A percentile compares a stretch with the other conserved stretches of the same genome.
Conservation (phyloP, 148 eudicot species). For the Vaccinium vitisidaea region DNA sequence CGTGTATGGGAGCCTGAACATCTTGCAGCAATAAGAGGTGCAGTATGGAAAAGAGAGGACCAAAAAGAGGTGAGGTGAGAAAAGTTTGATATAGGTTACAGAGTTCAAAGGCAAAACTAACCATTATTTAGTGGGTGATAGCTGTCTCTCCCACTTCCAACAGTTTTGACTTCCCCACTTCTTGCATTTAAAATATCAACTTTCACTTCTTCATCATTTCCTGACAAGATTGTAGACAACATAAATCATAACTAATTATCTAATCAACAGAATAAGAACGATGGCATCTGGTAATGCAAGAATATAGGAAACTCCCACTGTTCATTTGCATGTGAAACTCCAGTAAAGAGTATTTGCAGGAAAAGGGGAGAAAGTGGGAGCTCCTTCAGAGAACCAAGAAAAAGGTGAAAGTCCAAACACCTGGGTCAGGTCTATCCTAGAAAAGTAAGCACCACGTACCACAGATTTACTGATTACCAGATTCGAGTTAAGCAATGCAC, state of each 20-base stretch:
- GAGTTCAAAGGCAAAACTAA: constrained; percentile 21
- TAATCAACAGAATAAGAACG: background rate
- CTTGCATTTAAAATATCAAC: constrained; percentile 36
- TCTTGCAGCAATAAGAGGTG: constrained; percentile 6
- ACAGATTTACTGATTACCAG: background rate
- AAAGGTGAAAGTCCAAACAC: background rate
- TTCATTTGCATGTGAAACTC: background rate
- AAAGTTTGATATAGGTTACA: background rate
- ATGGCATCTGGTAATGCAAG: background rate
- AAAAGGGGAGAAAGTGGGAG: background rate
- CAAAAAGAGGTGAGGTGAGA: background rate
- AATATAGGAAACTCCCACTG: background rate
- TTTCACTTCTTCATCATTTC: constrained; percentile 50
- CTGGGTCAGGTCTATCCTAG: background rate
- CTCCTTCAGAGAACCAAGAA: background rate
- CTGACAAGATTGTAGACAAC: constrained; percentile 24
- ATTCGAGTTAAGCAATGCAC: background rate
- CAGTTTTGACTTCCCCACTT: constrained; percentile 35
- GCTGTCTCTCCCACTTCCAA: constrained; percentile 44
- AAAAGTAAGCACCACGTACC: background rate
- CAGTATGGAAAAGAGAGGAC: background rate
- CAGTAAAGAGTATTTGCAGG: background rate
- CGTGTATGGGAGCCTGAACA: constrained; percentile 62
- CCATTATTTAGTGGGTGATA: constrained; percentile 53
- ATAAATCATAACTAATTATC: background rate